These are phyloP conservation scores for Talaromyces sp. DNA, from an alignment of 2,329 filamentous ascomycete genomes.

Conservation along the genomic window DNA sequence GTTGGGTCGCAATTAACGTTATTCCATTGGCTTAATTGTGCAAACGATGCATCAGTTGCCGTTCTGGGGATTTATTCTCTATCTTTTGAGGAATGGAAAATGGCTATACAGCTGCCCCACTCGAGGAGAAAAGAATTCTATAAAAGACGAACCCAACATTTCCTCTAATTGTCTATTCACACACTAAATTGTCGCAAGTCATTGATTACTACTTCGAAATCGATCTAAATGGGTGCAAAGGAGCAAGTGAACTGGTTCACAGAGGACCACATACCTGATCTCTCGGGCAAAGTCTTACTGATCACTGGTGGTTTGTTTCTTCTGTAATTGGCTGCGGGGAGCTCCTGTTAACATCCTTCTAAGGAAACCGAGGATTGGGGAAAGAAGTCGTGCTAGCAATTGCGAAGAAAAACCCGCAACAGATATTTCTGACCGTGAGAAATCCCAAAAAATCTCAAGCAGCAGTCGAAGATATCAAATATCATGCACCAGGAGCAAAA, in stretches of 20 bases:
- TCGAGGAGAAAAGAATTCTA: neutral
- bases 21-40: neutral
- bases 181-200: neutral
- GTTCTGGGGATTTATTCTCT: neutral
- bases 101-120: no score
- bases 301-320: constrained; percentile 44
- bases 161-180: neutral
- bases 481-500: constrained; percentile 22
- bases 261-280: constrained; percentile 39
- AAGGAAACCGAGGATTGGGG: constrained; percentile 22
- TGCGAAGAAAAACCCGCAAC: neutral
- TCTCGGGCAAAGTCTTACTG: constrained; percentile 47
- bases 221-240: neutral
- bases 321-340: neutral
- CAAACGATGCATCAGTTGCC: neutral
- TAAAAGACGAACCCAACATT: neutral
- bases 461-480: constrained; percentile 14
- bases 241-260: constrained; percentile 19
- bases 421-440: neutral
- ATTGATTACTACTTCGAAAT: no score
- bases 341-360: neutral
- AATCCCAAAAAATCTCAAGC: constrained; percentile 14
- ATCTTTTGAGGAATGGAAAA: no score
- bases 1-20: neutral
- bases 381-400: constrained; percentile 16